Base-by-base conservation (phyloP, 2,329 filamentous ascomycete species). In the Ascochyta rabiei region DNA sequence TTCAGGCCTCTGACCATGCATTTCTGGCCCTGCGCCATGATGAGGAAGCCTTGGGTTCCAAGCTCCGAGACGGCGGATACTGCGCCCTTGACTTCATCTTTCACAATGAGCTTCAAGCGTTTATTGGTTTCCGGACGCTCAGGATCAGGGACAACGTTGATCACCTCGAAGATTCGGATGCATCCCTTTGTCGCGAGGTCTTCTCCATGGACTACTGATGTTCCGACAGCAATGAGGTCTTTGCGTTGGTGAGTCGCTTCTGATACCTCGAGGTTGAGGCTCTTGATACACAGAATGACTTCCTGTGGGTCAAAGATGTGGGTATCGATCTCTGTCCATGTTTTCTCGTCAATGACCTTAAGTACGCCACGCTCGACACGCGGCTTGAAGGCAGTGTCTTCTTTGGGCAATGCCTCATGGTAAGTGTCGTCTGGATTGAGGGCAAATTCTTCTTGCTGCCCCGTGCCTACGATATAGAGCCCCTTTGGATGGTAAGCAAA, bases 1-100 rank as follows among this genome's bases (percentile, higher is more conserved):
- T 97, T 97, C 3, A 99, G 82, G 35, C 95, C 95, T 55, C 95
- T 84, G 1, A 99, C 92, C 89, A 99, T 96, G 73, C 92, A 93
- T 76, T 99, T 99, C 69, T 97, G 93, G 0, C 95, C 95, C 71
- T 99, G 95, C 0, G 93, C 92, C 35, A 90, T 90, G 58, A 95
- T 87, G 82, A 96, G 86, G 63, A 93, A 91, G 1, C 90, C 95
- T 75, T 95, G 92, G 0, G 88, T 91, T 37, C 90, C 93, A 49
- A 96, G 88, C 60, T 90, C 88, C 0, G 89, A 91, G 10, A 99
- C 76, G 0, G 91, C 89, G 13, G 93, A 96, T 21, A 99, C 91
- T 4, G 91, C 91, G 9, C 95, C 95, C 44, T 95, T 90, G 23
- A 98, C 92, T 46, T 96, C 91, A 73, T 99, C 95, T 67, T 89